Percentiles rank a stretch among this genome's conserved stretches.
These are phyloP conservation scores for Yamadazyma sp. DNA, from an alignment of 1,139 yeast genomes.

Conservation along the genomic window DNA sequence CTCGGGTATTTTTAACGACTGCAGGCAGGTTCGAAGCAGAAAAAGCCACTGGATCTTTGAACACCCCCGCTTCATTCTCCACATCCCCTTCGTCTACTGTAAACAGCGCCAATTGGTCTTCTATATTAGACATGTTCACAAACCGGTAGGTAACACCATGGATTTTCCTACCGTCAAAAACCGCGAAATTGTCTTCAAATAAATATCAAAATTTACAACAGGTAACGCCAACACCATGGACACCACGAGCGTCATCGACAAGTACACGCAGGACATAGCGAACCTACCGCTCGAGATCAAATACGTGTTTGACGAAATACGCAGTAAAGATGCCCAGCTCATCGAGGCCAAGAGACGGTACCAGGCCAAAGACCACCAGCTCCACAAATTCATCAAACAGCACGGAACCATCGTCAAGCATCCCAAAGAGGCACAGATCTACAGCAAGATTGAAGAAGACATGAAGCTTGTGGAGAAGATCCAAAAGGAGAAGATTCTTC, in stretches of 20 bases:
- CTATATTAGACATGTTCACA: conserved; percentile 4
- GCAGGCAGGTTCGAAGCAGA: background rate
- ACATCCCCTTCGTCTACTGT: background rate
- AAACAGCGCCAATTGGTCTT: background rate
- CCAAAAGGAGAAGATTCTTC: conserved; percentile 74
- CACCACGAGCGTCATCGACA: conserved; percentile 50
- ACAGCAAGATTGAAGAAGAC: conserved; percentile 69
- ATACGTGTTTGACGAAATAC: conserved; percentile 76
- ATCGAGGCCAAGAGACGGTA: conserved; percentile 68
- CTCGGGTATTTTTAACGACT: background rate
- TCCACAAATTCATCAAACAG: conserved; percentile 80
- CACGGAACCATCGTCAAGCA: conserved; percentile 80
- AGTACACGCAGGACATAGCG: conserved; percentile 56
- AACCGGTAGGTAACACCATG: conserved; percentile 5
- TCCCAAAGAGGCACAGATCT: conserved; percentile 75
- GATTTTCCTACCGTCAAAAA: background rate
- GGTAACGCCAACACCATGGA: conserved; percentile 28
- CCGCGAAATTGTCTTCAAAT: no score
- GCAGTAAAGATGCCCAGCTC: conserved; percentile 64
- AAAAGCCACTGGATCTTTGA: conserved; percentile 13
- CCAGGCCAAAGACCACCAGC: conserved; percentile 69
- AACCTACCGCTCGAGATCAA: conserved; percentile 90
- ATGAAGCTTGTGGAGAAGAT: conserved; percentile 57
- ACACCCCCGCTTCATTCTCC: conserved; percentile 9
- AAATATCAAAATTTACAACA: no score